These are phyloP conservation scores for Podaxis sp. DNA, from an alignment of 768 basidiomycete genomes.

Conservation along the genomic window DNA sequence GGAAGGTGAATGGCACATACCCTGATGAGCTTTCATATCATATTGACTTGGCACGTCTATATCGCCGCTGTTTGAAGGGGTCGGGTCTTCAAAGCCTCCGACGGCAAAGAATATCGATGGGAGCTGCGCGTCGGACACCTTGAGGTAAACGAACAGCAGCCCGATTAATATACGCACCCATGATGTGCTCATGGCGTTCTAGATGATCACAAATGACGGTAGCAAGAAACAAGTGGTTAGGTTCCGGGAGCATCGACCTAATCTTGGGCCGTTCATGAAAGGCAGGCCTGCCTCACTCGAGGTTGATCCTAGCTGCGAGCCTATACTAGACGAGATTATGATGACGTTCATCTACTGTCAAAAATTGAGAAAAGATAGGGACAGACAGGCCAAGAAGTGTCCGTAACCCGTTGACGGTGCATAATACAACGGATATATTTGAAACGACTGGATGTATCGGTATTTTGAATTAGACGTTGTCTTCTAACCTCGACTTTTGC, in stretches of 20 bases:
- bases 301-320: conserved; percentile 21
- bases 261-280: conserved; percentile 14
- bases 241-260: conserved; percentile 16
- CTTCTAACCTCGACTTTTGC: too few relatives aligned
- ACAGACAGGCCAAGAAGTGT: conserved; percentile 8
- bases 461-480: too few relatives aligned
- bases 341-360: conserved; percentile 31
- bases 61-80: conserved; percentile 1
- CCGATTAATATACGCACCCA: too few relatives aligned
- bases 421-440: too few relatives aligned
- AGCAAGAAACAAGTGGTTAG: conserved; percentile 18
- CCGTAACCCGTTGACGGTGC: not conserved
- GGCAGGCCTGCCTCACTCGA: conserved; percentile 23
- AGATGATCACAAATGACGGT: conserved; percentile 21
- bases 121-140: conserved; percentile 23
- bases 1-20: conserved; percentile 14
- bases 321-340: conserved; percentile 28
- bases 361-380: conserved; percentile 24
- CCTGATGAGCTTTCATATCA: not conserved
- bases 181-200: not conserved
- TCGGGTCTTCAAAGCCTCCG: conserved; percentile 16
- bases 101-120: conserved; percentile 32
- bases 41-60: not conserved
- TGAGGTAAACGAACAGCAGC: conserved; percentile 1
- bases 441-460: too few relatives aligned